phyloP scores from a whole-genome alignment of 768 basidiomycete genomes.

The Basidioascus undulatus region DNA sequence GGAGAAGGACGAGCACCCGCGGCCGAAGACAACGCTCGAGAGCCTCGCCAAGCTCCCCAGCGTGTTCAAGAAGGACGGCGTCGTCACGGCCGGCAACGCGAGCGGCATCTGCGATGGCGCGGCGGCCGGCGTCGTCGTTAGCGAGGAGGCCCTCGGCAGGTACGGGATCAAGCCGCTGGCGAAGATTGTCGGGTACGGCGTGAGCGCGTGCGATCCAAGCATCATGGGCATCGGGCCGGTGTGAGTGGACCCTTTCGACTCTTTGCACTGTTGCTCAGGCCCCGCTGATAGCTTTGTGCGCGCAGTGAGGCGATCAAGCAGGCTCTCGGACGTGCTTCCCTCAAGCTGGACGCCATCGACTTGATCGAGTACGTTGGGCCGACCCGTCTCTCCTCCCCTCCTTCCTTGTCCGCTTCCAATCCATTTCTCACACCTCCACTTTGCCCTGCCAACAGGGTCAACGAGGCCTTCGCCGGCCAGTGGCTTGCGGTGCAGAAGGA shows the following conservation, averaged over 20 bases:
- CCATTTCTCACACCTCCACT: slow-evolving; percentile 4
- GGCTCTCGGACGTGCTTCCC: slow-evolving; percentile 10
- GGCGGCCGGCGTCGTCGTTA: slow-evolving; percentile 21
- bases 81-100: slow-evolving; percentile 21
- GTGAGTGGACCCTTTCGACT: too few species aligned
- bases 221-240: slow-evolving; percentile 24
- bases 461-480: slow-evolving; percentile 21
- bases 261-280: too few species aligned
- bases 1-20: slow-evolving; percentile 19
- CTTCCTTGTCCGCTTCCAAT: background rate
- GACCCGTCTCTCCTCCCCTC: background rate
- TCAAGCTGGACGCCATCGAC: slow-evolving; percentile 19
- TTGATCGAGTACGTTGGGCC: slow-evolving; percentile 15
- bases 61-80: slow-evolving; percentile 19
- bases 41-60: slow-evolving; percentile 16
- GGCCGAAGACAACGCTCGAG: slow-evolving; percentile 17
- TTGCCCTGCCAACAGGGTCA: too few species aligned
- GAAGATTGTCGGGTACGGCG: slow-evolving; percentile 18
- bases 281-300: too few species aligned
- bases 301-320: slow-evolving; percentile 12
- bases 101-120: slow-evolving; percentile 22
- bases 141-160: slow-evolving; percentile 16
- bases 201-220: slow-evolving; percentile 21
- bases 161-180: slow-evolving; percentile 20
- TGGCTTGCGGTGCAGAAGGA: slow-evolving; percentile 21